Evolutionary conservation across 805 yeast species (phyloP).

Genomic region (Kodamaea kaohsiungensis): DNA sequence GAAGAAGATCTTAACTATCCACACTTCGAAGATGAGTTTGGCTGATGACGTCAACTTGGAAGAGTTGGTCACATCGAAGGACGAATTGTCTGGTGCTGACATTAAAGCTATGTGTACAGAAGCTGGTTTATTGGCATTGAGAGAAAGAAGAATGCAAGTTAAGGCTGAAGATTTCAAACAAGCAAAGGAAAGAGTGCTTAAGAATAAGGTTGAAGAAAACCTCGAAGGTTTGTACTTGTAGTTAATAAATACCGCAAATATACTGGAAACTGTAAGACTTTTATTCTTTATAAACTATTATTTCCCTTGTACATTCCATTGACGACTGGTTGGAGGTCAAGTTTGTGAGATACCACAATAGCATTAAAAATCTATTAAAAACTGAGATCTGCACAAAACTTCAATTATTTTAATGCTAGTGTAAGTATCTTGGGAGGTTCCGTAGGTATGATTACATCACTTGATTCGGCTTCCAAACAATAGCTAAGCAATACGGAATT

Average conservation of each 20-base stretch:
- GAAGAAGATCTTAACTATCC: slow-evolving; percentile 89
- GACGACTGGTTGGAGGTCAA: too few species aligned
- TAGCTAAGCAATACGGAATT: too few species aligned
- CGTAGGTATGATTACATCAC: too few species aligned
- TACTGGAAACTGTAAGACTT: too few species aligned
- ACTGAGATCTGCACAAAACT: too few species aligned
- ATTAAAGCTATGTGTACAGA: slow-evolving; percentile 97
- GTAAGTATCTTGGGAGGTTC: too few species aligned
- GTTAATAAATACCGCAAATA: slow-evolving; percentile 10
- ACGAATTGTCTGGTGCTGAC: slow-evolving; percentile 95
- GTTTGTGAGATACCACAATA: too few species aligned
- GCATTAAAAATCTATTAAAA: too few species aligned
- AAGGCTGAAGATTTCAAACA: slow-evolving; percentile 89
- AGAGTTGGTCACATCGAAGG: slow-evolving; percentile 85
- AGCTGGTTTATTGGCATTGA: slow-evolving; percentile 91
- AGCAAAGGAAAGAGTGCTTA: slow-evolving; percentile 93
- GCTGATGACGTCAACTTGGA: slow-evolving; percentile 87
- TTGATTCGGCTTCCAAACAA: too few species aligned
- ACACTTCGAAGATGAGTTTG: slow-evolving; percentile 90
- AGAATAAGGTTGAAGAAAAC: slow-evolving; percentile 95
- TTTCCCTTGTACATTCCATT: too few species aligned
- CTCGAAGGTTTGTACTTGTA: slow-evolving; percentile 88
- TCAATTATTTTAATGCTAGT: too few species aligned
- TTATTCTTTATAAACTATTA: too few species aligned
- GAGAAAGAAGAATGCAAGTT: slow-evolving; percentile 98